Percentiles rank a stretch among this genome's conserved stretches.
phyloP scores from a whole-genome alignment of 495 filamentous ascomycete species.

The Astrothelium subdiscretum region DNA sequence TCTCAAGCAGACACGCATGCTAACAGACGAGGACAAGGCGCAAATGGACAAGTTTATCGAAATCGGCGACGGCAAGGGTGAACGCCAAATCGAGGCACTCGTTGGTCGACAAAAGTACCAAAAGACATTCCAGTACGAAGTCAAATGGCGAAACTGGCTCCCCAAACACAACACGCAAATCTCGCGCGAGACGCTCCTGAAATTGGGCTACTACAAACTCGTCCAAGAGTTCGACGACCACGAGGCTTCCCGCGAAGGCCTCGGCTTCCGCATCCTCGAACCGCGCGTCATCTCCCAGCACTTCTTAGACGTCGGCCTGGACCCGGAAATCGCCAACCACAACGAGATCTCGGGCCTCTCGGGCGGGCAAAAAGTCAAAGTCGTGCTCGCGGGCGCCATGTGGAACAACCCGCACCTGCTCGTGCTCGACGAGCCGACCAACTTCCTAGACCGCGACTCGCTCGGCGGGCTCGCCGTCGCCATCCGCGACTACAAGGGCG shows the following conservation, averaged over 20 bases:
- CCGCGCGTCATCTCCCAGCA: conserved; percentile 93
- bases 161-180: conserved; percentile 90
- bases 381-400: conserved; percentile 80
- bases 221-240: conserved; percentile 98
- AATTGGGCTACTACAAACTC: conserved; percentile 80
- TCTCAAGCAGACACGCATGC: conserved; percentile 90
- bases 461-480: conserved; percentile 91
- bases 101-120: conserved; percentile 98
- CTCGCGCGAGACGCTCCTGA: conserved; percentile 80
- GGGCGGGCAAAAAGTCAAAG: conserved; percentile 99
- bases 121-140: conserved; percentile 98
- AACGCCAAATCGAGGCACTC: conserved; percentile 69
- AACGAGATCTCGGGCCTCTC: conserved; percentile 95
- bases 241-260: conserved; percentile 91
- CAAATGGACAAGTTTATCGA: conserved; percentile 88
- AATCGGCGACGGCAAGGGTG: conserved; percentile 66
- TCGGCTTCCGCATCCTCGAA: conserved; percentile 85
- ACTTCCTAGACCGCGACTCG: conserved; percentile 96
- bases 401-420: conserved; percentile 89
- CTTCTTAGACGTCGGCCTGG: conserved; percentile 91
- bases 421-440: conserved; percentile 96
- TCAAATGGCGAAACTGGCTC: conserved; percentile 80
- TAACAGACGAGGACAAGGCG: conserved; percentile 70
- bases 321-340: conserved; percentile 96
- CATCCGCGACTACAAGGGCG: conserved; percentile 94